Conservation (phyloP, 78 protist species). For the Dictyostelium intermedium region DNA sequence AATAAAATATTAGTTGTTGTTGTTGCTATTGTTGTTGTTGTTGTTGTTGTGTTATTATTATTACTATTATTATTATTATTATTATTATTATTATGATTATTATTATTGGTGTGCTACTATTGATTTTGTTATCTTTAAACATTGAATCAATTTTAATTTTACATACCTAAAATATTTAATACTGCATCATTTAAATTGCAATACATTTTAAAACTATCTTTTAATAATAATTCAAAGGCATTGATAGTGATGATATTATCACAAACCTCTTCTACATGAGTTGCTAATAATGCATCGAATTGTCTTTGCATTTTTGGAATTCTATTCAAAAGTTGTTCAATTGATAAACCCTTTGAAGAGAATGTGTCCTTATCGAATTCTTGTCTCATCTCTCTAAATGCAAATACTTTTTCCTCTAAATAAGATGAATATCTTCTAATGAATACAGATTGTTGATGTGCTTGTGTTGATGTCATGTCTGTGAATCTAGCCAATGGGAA, state of each 20-base stretch:
- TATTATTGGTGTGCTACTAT: background rate
- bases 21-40: background rate
- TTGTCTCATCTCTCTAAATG: slow-evolving; percentile 36
- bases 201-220: slow-evolving; percentile 79
- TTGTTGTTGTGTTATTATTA: too few species aligned
- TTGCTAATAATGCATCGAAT: slow-evolving; percentile 62
- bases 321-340: slow-evolving; percentile 54
- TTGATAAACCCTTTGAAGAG: slow-evolving; percentile 59
- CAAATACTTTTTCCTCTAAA: slow-evolving; percentile 79
- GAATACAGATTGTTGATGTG: slow-evolving; percentile 81
- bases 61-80: background rate
- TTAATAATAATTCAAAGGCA: slow-evolving; percentile 72
- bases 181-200: slow-evolving; percentile 82
- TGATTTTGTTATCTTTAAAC: too few species aligned
- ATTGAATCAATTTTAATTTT: too few species aligned
- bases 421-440: slow-evolving; percentile 70
- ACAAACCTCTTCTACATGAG: slow-evolving; percentile 78
- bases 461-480: slow-evolving; percentile 81
- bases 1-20: background rate
- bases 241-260: slow-evolving; percentile 80
- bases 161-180: slow-evolving; percentile 73
- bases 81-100: background rate
- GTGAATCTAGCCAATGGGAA: slow-evolving; percentile 74
- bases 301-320: slow-evolving; percentile 82
- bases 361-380: slow-evolving; percentile 72